Evolutionary conservation across 257 asterid genomes (phyloP).

Genomic region (Solanum okadae): DNA sequence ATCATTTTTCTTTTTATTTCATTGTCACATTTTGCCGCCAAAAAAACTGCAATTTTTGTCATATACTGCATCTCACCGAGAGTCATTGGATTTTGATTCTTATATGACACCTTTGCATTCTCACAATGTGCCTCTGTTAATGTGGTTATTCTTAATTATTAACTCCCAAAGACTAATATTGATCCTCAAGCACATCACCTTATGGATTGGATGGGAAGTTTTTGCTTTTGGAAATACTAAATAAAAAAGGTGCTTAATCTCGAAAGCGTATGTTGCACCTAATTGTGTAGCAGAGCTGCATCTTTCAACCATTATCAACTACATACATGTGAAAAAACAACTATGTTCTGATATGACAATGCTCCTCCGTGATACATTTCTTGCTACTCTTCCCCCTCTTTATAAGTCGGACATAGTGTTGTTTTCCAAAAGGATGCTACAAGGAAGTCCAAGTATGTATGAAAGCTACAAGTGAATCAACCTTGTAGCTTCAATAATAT

Average conservation of each 20-base stretch:
- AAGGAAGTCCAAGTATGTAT: background rate
- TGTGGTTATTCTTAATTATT: background rate
- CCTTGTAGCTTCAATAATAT: background rate
- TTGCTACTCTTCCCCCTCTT: background rate
- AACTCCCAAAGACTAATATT: background rate
- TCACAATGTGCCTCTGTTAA: background rate
- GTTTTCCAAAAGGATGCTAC: background rate
- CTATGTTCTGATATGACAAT: background rate
- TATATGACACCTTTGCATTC: background rate
- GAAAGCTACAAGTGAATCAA: background rate
- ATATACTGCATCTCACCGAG: background rate
- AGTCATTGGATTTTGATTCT: background rate
- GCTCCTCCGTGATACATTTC: background rate
- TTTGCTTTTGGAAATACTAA: background rate
- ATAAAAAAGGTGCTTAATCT: background rate
- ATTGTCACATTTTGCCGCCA: background rate
- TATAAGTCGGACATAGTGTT: background rate
- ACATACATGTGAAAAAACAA: background rate
- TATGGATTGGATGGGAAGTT: background rate
- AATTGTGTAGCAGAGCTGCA: background rate
- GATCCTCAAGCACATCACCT: background rate
- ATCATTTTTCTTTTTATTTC: background rate
- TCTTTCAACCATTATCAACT: background rate
- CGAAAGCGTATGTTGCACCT: background rate
- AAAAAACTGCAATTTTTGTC: background rate